Evolutionary conservation across 768 basidiomycete species (phyloP), one percentile per base, ranked within the genome.

Genomic region (Gloeopeniophorella convolvens): DNA sequence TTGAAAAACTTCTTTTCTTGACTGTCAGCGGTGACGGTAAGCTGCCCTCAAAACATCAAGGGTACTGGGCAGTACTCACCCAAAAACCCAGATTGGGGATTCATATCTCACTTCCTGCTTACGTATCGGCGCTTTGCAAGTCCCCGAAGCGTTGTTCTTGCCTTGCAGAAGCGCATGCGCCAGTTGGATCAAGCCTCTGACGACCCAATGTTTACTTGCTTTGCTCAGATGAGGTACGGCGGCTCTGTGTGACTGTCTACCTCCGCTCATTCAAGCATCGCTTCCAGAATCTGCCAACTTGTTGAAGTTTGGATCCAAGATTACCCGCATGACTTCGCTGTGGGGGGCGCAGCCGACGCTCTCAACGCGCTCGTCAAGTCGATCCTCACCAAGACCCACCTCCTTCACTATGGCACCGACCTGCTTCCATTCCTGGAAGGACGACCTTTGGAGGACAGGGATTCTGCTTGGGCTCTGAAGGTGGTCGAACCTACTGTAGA

Each of bases 161-260:
- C 87, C 5, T 89, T 93, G 84, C 86, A 90, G 65, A 86, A 89
- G 62, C 81, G 87, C 40, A 84, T 91, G 77, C 79, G 85, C 28
- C 79, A 83, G 56, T 70, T 92, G 12, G 83, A 85, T 60, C 77
- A 77, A 46, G 78, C 83, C 15, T 75, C 77, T 11, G 79, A 80
- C 6, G 88, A 92, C 68, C 84, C 85, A 1, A 83, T 90, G 79
- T 85, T 91, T 66, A 86, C 87, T 7, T 85, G 82, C 59, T 91
- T 83, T 66, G 88, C 86, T 6, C 89, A 92, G 63, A 89, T 91
- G 87, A 80, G 83, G 89, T 88, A 59, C 23, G 65, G 48, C 20
- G 7, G 27, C 48, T 20, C 24, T 9, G 20, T 8, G n/a, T 24
- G 36, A 40, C 11, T 20, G 4, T 26, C 4, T 15, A 18, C 26